Evolutionary conservation across 164 flowering plant species (phyloP), one percentile per base, ranked within the genome.

Genomic region (Umbellularia californica): DNA sequence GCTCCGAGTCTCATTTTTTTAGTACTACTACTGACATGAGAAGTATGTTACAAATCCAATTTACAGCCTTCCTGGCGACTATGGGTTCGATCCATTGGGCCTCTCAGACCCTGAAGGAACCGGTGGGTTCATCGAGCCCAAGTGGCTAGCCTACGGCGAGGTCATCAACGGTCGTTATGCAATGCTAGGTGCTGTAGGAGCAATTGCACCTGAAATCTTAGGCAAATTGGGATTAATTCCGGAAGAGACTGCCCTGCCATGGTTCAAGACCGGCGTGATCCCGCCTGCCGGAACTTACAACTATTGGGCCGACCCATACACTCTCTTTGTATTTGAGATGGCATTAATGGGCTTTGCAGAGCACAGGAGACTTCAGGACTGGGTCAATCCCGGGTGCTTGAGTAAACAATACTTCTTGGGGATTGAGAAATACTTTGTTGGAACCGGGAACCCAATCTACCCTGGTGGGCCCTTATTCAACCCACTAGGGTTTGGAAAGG

Each of bases 291-390:
- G 97, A 7, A 87, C 93, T 2, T 92, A 89, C 88, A 77, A 72
- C 84, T 92, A 92, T 85, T 88, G 95, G 95, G 95, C 95, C 2
- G 95, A 92, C 82, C 75, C 82, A 0, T 95, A 79, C 89, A 95
- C 99, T 0, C 90, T 95, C 35, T 95, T 95, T 50, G 96, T 93
- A 1, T 50, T 93, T 0, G 99, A 95, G 75, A 76, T 95, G 92
- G 97, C 97, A 2, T 87, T 95, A n/a, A 87, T 95, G 97, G 99
- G 99, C 5, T 95, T 95, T 55, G 99, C 99, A 0, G 97, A 95
- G 88, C 99, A 95, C 89, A 81, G 99, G 81, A 88, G 99, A 74
- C 83, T 84, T 75, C 95, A 88, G 50, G 95, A 90, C 83, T 89
- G 92, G 93, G 74, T 52, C 55, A 92, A 87, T 0, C 97, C 97